Base-by-base conservation (phyloP, 2,329 filamentous ascomycete genomes). In the Macroventuria anomochaeta region DNA sequence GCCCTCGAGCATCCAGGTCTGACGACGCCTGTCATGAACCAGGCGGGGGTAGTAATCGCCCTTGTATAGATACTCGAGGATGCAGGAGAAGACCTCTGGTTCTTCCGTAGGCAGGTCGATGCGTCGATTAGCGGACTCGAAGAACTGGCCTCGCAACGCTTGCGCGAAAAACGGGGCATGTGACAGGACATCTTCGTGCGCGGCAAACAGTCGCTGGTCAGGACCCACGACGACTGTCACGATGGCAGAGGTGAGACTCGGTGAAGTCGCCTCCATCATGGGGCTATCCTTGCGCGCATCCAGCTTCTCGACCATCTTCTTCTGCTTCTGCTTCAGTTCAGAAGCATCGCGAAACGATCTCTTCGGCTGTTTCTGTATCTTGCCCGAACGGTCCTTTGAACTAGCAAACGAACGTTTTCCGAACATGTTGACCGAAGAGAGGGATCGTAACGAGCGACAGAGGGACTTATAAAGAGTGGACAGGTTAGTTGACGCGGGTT, bases 51-150 rank as follows among this genome's bases (percentile, higher is more conserved):
- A 95, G 80, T 96, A 96, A 83, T 96, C 92, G 64, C 90, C 91
- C 82, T 96, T 96, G 88, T 97, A 97, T 64, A 97, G 86, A 76
- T 93, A 97, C 81, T 97, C 93, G 80, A 97, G 91, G 70, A 97
- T 83, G 71, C 89, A 93, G 75, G 91, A 96, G 78, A 97, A 90
- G 76, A 96, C 85, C 81, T 96, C 92, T 65, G 93, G 91, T 81
- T 96, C 91, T 83, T 86, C 85, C 65, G 85, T 82, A 84, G 89
- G 81, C 81, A 89, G 81, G 85, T 88, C 76, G 85, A 91, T 85
- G 85, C 90, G 85, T 81, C 90, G 87, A 83, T 86, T 80, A 78
- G 78, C 76, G 61, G 79, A 83, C 73, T 89, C 88, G 76, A 88
- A 84, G 79, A 88, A 89, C 74, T 88, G 85, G 72, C 85, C 85